Conservation (phyloP, 2,329 filamentous ascomycete genomes). For the Calycina marina region DNA sequence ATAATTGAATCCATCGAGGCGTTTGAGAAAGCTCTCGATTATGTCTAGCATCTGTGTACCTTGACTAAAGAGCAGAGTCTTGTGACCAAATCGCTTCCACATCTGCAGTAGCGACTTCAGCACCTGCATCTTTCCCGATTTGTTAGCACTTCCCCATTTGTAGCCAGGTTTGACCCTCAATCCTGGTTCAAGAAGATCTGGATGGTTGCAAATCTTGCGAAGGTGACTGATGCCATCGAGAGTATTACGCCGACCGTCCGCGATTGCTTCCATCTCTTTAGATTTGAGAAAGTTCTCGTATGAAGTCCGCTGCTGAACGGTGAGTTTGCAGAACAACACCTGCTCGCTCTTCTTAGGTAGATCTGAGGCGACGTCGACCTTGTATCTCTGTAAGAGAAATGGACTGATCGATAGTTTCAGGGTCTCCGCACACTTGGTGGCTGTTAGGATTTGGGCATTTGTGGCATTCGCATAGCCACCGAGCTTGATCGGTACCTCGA, state of each 20-base stretch:
- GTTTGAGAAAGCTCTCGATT: slow-evolving; percentile 63
- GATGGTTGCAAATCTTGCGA: slow-evolving; percentile 95
- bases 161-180: slow-evolving; percentile 45
- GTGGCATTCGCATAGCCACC: slow-evolving; percentile 93
- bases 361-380: slow-evolving; percentile 85
- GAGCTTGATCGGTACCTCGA: slow-evolving; percentile 84
- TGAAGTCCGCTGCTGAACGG: slow-evolving; percentile 58
- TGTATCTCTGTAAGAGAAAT: slow-evolving; percentile 83
- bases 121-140: slow-evolving; percentile 93
- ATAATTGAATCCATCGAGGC: slow-evolving; percentile 57
- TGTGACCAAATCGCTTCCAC: slow-evolving; percentile 77
- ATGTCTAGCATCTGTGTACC: slow-evolving; percentile 94
- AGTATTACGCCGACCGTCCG: slow-evolving; percentile 60
- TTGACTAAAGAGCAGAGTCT: slow-evolving; percentile 85
- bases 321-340: slow-evolving; percentile 90
- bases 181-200: slow-evolving; percentile 61
- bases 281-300: slow-evolving; percentile 75
- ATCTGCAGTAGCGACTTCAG: slow-evolving; percentile 74
- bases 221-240: slow-evolving; percentile 84
- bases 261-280: slow-evolving; percentile 71
- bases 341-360: slow-evolving; percentile 92
- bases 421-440: slow-evolving; percentile 84
- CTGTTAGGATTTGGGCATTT: slow-evolving; percentile 86
- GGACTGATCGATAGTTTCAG: slow-evolving; percentile 88
- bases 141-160: slow-evolving; percentile 60